Evolutionary conservation across 2,329 filamentous ascomycete species (phyloP).

Genomic region (Exophiala calicioides): DNA sequence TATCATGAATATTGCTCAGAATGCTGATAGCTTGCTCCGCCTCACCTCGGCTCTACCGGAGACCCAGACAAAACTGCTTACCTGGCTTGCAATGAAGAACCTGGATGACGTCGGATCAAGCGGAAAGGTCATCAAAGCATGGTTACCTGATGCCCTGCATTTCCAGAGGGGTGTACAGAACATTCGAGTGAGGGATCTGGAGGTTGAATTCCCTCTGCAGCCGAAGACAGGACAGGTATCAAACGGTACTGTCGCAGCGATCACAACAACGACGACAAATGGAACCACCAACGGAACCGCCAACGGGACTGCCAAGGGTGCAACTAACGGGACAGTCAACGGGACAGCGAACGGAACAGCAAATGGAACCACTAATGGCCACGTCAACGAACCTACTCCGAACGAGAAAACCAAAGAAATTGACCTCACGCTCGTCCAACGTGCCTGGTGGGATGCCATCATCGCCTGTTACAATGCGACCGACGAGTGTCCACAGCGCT

Average conservation of each 20-base stretch:
- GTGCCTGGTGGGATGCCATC: constrained; percentile 56
- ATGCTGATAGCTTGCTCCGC: constrained; percentile 19
- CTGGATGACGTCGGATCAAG: constrained; percentile 22
- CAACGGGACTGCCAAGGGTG: constrained; percentile 8
- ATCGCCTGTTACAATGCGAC: constrained; percentile 20
- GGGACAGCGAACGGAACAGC: constrained; percentile 1
- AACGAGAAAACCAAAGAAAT: constrained; percentile 32
- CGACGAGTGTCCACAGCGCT: constrained; percentile 23
- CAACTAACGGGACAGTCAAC: background rate
- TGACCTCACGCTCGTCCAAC: constrained; percentile 47
- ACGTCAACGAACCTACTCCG: constrained; percentile 7
- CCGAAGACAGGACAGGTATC: too few species aligned
- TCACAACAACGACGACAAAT: background rate
- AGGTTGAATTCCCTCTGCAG: constrained; percentile 49
- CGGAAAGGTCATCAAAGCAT: constrained; percentile 40
- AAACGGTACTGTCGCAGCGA: too few species aligned
- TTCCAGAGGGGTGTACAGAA: constrained; percentile 53
- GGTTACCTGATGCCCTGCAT: constrained; percentile 49
- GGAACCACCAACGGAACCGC: background rate
- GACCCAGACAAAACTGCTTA: constrained; percentile 25
- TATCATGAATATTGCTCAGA: constrained; percentile 21
- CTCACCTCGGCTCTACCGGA: constrained; percentile 19
- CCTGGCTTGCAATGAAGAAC: constrained; percentile 28
- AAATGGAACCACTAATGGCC: background rate
- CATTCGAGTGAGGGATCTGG: constrained; percentile 49